Base-by-base conservation (phyloP, 2,329 filamentous ascomycete species). In the Arthrinium phaeospermum region DNA sequence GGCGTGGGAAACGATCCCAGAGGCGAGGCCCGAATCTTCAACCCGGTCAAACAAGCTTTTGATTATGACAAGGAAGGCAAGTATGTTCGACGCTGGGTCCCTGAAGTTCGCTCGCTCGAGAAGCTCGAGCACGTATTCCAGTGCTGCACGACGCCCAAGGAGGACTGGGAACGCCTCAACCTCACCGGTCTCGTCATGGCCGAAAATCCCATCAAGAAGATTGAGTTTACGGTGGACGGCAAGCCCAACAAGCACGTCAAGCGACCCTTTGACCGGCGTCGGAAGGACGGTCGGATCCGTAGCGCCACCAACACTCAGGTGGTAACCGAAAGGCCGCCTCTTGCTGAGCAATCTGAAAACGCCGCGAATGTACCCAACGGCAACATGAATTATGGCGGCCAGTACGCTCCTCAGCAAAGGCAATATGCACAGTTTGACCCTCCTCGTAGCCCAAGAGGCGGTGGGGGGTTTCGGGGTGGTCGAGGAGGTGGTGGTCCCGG, bases 1-100 rank as follows among this genome's bases (percentile, higher is more conserved):
- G 93, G 93, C 0, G 92, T 96, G 0, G 93, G 94, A 10, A 95
- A 95, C 75, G 93, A 96, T 75, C 93, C 93, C 0, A 85, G 93
- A 30, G 90, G 91, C 8, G 89, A 92, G 7, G 89, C 89, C 0
- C 86, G 93, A n/a, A 89, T 93, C 19, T 95, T 95, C 85, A 96
- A 96, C 77, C 93, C 93, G 0, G 90, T 96, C 68, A 95, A 95
- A 80, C 93, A 96, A 79, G 92, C 91, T 0, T 89, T 93, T 61
- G 92, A 95, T 75, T 95, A 96, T 78, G 93, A 96, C 78, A 86
- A 87, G 2, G 83, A 90, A 0, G 93, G 92, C 2, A 83, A 87
- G 8, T 96, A 94, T 75, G 90, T 94, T 12, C 89, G 89, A n/a
- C 84, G 88, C 2, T 96, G 93, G 94, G 85, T 95, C 0, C 88